Conservation (phyloP, 2,329 filamentous ascomycete species). For the Lasiodiplodia citricola region DNA sequence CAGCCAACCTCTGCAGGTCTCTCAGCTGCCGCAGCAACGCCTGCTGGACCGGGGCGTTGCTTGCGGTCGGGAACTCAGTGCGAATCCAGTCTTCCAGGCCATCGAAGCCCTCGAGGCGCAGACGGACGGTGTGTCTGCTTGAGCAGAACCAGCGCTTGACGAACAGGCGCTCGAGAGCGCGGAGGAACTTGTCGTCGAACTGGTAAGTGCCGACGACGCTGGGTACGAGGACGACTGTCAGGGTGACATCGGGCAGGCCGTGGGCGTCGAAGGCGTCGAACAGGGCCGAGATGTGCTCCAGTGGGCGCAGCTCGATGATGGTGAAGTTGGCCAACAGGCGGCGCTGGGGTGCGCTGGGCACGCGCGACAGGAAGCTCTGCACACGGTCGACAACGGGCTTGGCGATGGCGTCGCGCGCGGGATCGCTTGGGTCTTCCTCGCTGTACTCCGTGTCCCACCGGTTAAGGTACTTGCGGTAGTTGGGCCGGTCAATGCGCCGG, state of each 20-base stretch:
- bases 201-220: conserved; percentile 25
- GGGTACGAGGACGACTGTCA: conserved; percentile 19
- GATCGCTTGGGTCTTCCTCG: conserved; percentile 21
- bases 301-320: conserved; percentile 23
- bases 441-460: conserved; percentile 27
- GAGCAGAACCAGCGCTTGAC: conserved; percentile 13
- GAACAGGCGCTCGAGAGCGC: conserved; percentile 15
- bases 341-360: background rate
- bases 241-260: conserved; percentile 2
- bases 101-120: conserved; percentile 17
- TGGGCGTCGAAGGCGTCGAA: conserved; percentile 16
- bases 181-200: conserved; percentile 18
- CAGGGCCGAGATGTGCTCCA: conserved; percentile 19
- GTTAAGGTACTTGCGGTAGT: conserved; percentile 27
- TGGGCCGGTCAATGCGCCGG: conserved; percentile 20
- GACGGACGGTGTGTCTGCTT: conserved; percentile 6
- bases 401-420: conserved; percentile 17
- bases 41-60: conserved; percentile 6
- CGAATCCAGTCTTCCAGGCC: conserved; percentile 23
- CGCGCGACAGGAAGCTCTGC: conserved; percentile 18
- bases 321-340: background rate
- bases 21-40: conserved; percentile 12
- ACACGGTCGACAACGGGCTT: conserved; percentile 24
- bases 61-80: conserved; percentile 21
- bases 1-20: conserved; percentile 2